These are phyloP conservation scores for Rhizopus delemar DNA, from an alignment of 371 early-diverging fungal genomes.

Conservation along the genomic window DNA sequence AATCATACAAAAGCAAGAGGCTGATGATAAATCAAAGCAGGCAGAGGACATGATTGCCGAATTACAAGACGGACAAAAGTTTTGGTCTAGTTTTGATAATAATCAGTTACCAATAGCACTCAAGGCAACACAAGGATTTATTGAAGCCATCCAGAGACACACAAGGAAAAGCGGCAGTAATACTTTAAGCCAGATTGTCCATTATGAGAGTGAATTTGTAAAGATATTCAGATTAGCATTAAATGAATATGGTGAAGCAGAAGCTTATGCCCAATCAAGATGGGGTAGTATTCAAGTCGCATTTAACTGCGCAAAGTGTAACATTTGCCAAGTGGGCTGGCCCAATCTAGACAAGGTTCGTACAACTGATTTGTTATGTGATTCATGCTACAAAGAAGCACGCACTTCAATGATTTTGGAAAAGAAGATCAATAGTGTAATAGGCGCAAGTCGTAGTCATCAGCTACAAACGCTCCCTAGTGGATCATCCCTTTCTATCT, in stretches of 20 bases:
- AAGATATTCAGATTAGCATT: constrained; percentile 34
- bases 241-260: constrained; percentile 35
- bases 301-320: constrained; percentile 39
- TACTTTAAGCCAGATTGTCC: constrained; percentile 1
- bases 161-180: constrained; percentile 1
- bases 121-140: constrained; percentile 12
- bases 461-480: constrained; percentile 22
- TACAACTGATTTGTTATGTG: constrained; percentile 33
- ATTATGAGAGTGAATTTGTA: constrained; percentile 22
- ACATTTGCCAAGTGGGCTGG: constrained; percentile 26
- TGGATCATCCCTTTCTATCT: constrained; percentile 18
- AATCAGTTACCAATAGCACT: constrained; percentile 12
- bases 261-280: constrained; percentile 27
- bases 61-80: constrained; percentile 20
- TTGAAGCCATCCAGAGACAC: constrained; percentile 18
- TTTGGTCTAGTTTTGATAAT: constrained; percentile 24
- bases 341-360: constrained; percentile 46
- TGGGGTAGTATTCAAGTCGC: constrained; percentile 30
- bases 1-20: constrained; percentile 9
- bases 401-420: constrained; percentile 44
- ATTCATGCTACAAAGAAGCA: constrained; percentile 36
- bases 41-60: constrained; percentile 10
- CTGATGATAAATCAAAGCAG: constrained; percentile 3
- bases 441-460: constrained; percentile 13
- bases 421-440: constrained; percentile 34